Base-by-base conservation (phyloP, 192 early-diverging fungal species). In the Diversispora eburnea region DNA sequence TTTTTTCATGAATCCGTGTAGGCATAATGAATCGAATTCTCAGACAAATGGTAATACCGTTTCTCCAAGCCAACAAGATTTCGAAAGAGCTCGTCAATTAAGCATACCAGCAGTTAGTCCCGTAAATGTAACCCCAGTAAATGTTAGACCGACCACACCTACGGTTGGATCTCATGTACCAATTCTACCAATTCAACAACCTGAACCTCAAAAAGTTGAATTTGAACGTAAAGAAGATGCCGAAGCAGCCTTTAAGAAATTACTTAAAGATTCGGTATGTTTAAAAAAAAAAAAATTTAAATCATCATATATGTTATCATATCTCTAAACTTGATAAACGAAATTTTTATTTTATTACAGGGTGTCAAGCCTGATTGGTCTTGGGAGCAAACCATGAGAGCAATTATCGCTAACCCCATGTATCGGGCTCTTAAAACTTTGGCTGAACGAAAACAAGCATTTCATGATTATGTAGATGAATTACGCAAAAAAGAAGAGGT, bases 321-420 rank as follows among this genome's bases (percentile, higher is more conserved):
- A 33, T 68, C 13, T 15, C 20, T 45, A 22, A 62, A 12, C 60
- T 73, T 42, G 17, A 57, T 41, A 9, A 54, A 54, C 49, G 6
- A 13, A 46, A 51, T 2, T 8, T 42, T 15, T 74, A 20, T 48
- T 15, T 41, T 63, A 9, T n/a, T 61, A 58, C 74, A 93, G 90
- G 88, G 88, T 13, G 92, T 97, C 0, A 85, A 85, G 41, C 78
- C 91, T 17, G 82, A 89, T 43, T 97, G 95, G 95, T 89, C 90
- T 10, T 98, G 97, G 97, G 94, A 96, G 70, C 87, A 95, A 72
- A 88, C 94, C 9, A 89, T 98, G 86, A 88, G 93, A 12, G 88
- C 89, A 5, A 91, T 92, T 10, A 91, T 92, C 52, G 87, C 89
- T 55, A 88, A 95, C 51, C 92, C 93, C 3, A 84, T 90, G 79